Conservation (phyloP, 805 yeast genomes). For the Nakazawaea anatomiae region DNA sequence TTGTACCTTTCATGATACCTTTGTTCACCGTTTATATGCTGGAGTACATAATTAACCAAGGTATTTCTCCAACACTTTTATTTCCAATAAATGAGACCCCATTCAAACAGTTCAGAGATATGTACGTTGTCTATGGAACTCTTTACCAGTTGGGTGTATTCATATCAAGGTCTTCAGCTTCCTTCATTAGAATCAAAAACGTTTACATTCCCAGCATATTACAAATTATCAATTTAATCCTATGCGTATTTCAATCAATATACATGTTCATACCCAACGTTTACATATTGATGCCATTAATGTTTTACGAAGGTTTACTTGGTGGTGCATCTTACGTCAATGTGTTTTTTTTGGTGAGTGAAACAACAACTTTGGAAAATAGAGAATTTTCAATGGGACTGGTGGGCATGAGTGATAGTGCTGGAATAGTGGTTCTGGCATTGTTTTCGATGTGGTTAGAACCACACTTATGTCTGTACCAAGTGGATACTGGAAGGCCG, state of each 20-base stretch:
- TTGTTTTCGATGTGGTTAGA: constrained; percentile 70
- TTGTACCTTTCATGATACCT: constrained; percentile 77
- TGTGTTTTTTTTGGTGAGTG: constrained; percentile 75
- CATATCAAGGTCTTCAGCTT: constrained; percentile 79
- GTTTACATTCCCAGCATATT: constrained; percentile 60
- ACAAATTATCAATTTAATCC: constrained; percentile 57
- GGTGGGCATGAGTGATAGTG: constrained; percentile 77
- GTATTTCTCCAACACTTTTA: constrained; percentile 80
- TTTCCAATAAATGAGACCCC: constrained; percentile 72
- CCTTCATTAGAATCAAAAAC: constrained; percentile 50
- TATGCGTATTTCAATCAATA: constrained; percentile 62
- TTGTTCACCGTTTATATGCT: constrained; percentile 75
- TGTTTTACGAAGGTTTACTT: constrained; percentile 82
- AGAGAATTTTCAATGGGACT: constrained; percentile 81
- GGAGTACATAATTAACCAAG: constrained; percentile 89
- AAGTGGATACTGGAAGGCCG: constrained; percentile 64
- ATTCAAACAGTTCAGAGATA: constrained; percentile 68
- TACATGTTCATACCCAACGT: constrained; percentile 51
- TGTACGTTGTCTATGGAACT: constrained; percentile 87
- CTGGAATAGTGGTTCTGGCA: constrained; percentile 83
- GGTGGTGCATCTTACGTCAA: constrained; percentile 92
- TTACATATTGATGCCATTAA: constrained; percentile 53
- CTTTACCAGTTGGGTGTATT: constrained; percentile 91
- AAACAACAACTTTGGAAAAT: constrained; percentile 40
- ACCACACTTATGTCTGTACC: constrained; percentile 63